Evolutionary conservation across 163 green algal species (phyloP).

Genomic region (Chlamydomonas reinhardtii): DNA sequence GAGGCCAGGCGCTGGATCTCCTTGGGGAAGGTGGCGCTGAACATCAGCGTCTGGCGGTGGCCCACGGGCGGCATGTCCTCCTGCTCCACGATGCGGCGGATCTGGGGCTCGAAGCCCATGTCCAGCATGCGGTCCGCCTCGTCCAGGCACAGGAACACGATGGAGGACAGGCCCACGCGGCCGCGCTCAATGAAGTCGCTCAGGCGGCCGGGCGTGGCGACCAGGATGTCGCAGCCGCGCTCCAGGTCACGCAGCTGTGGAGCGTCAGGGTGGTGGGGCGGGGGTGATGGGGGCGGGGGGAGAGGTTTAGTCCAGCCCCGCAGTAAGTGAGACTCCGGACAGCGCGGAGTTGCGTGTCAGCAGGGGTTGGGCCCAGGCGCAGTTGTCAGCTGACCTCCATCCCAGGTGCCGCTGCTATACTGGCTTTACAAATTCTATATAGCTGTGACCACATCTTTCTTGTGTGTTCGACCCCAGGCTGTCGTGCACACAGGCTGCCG

Average conservation of each 20-base stretch:
- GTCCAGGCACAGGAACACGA: slow-evolving; percentile 91
- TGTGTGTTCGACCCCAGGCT: no score
- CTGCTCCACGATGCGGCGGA: slow-evolving; percentile 91
- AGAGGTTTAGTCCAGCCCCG: no score
- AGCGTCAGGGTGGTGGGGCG: no score
- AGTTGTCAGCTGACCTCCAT: no score
- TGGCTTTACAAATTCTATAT: no score
- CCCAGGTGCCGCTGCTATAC: no score
- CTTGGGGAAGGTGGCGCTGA: slow-evolving; percentile 98
- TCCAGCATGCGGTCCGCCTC: slow-evolving; percentile 99
- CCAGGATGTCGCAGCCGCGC: slow-evolving; percentile 95
- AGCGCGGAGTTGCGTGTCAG: no score
- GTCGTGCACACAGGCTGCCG: no score
- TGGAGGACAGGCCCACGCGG: slow-evolving; percentile 76
- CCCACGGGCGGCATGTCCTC: slow-evolving; percentile 90
- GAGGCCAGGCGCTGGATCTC: slow-evolving; percentile 95
- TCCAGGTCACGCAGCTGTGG: slow-evolving; percentile 93
- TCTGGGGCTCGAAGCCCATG: slow-evolving; percentile 99
- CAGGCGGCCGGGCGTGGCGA: slow-evolving; percentile 94
- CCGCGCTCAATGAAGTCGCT: slow-evolving; percentile 94
- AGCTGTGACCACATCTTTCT: no score
- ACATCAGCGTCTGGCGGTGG: slow-evolving; percentile 97
- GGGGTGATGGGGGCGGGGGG: no score
- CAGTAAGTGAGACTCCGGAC: no score
- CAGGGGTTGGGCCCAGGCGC: no score